Evolutionary conservation across 768 basidiomycete species (phyloP).

Genomic region (Harrya chromipes): DNA sequence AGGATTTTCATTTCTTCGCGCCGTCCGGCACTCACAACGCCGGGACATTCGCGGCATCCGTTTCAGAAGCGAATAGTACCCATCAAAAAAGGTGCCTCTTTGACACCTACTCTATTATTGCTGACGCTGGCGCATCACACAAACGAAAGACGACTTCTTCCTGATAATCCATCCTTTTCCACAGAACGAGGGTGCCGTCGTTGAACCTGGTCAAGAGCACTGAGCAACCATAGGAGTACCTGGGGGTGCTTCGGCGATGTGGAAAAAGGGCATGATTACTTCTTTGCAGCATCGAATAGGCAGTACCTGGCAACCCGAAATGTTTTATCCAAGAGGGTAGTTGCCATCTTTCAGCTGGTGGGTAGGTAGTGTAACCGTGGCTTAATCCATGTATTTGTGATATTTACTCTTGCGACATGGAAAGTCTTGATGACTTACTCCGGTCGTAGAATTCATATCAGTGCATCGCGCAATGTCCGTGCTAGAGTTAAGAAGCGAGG

Average conservation of each 20-base stretch:
- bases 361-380: slow-evolving; percentile 5
- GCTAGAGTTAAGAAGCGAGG: background rate
- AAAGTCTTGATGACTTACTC: slow-evolving; percentile 6
- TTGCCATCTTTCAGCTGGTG: background rate
- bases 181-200: slow-evolving; percentile 26
- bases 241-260: slow-evolving; percentile 18
- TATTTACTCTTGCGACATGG: background rate
- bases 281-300: slow-evolving; percentile 38
- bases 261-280: slow-evolving; percentile 38
- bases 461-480: background rate
- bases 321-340: slow-evolving; percentile 31
- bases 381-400: slow-evolving; percentile 6
- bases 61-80: slow-evolving; percentile 38
- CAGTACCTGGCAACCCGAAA: slow-evolving; percentile 43
- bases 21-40: slow-evolving; percentile 22
- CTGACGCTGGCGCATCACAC: slow-evolving; percentile 30
- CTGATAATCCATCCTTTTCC: background rate
- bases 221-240: slow-evolving; percentile 33
- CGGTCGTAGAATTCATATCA: background rate
- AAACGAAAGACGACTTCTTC: slow-evolving; percentile 9
- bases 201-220: slow-evolving; percentile 36
- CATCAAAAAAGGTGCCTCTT: slow-evolving; percentile 29
- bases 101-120: slow-evolving; percentile 33
- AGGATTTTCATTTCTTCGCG: slow-evolving; percentile 1
- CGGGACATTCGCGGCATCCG: slow-evolving; percentile 41